Base-by-base conservation (phyloP, 2,329 filamentous ascomycete genomes). In the Cordyceps cicadae region DNA sequence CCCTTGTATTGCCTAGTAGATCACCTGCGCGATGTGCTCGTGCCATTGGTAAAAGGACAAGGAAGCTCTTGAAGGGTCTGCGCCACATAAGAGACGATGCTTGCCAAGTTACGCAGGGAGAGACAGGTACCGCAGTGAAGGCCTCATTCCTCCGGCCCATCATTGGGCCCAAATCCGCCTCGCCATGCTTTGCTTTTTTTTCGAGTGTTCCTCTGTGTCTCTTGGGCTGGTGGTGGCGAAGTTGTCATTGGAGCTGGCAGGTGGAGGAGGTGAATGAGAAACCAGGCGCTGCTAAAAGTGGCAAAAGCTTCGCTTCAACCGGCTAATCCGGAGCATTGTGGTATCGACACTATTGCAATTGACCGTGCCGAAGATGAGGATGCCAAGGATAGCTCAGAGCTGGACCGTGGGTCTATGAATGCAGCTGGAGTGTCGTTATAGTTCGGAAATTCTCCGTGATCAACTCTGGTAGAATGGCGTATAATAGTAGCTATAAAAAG, bases 61-160 rank as follows among this genome's bases (percentile, higher is more conserved):
- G 29, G 26, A n/a, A 12, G 43, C 19, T 34, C 41, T 34, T 21
- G 54, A 24, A 46, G 15, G 26, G 54, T 17, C 45, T 61, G 59
- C 52, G 43, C 50, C 51, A 41, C 29, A 21, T 53, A 17, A 39
- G 34, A 19, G 32, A 37, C 17, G 26, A 45, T 37, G 57, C 57
- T 46, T n/a, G 41, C 51, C 59, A 61, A 61, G 52, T 61, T 61
- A 61, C 50, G 59, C 59, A 55, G 59, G 59, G 59, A 61, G 51
- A 59, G 24, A 24, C 54, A 57, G 54, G 54, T 29, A 56, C 54
- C 19, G 7, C 21, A 37, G 24, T 43, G 24, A 57, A 57, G 8
- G 54, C 56, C 37, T 59, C 14, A 21, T 48, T 43, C 43, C 48
- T 37, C 48, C 48, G 48, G 37, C 24, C n/a, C n/a, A 21, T 45